Percentiles rank a stretch among this genome's conserved stretches.
These are phyloP conservation scores for Citrullus amarus DNA, from an alignment of 306 rosid species.

Conservation along the genomic window DNA sequence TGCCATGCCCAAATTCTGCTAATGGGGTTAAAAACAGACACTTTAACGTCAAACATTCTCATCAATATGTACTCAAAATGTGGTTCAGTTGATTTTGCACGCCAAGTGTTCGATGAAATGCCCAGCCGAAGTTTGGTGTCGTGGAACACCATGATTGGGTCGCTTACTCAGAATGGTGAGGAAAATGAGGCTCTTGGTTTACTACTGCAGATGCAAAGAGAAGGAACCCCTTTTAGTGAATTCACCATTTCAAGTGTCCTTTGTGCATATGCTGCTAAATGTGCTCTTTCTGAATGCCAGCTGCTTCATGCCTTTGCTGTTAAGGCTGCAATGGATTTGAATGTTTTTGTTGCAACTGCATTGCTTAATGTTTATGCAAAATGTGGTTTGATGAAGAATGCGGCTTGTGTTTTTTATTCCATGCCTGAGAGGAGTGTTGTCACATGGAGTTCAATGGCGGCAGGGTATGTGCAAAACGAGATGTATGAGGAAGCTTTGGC, in stretches of 20 bases:
- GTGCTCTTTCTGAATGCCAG: conserved; percentile 44
- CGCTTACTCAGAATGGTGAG: conserved; percentile 43
- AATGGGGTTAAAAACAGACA: conserved; percentile 38
- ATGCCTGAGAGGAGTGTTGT: conserved; percentile 61
- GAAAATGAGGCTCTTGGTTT: conserved; percentile 49
- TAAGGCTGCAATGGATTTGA: conserved; percentile 50
- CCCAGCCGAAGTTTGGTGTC: conserved; percentile 58
- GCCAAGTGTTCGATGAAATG: conserved; percentile 50
- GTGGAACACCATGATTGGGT: conserved; percentile 77
- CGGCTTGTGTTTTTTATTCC: conserved; percentile 40
- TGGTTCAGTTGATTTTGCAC: conserved; percentile 35
- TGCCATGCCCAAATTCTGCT: conserved; percentile 53
- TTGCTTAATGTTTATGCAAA: conserved; percentile 70
- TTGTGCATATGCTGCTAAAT: conserved; percentile 55
- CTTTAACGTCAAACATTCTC: conserved; percentile 56
- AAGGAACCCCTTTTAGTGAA: conserved; percentile 46
- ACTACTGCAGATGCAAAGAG: conserved; percentile 55
- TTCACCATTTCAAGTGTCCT: conserved; percentile 80
- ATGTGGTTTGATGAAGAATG: conserved; percentile 50
- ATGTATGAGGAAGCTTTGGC: conserved; percentile 58
- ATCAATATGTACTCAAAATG: conserved; percentile 71
- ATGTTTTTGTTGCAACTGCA: conserved; percentile 74
- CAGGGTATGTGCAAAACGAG: conserved; percentile 67
- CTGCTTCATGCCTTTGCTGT: conserved; percentile 64
- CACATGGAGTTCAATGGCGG: conserved; percentile 84